A percentile compares a stretch with the other conserved stretches of the same genome.
phyloP scores from a whole-genome alignment of 192 early-diverging fungal genomes.

The Entomortierella beljakovae region DNA sequence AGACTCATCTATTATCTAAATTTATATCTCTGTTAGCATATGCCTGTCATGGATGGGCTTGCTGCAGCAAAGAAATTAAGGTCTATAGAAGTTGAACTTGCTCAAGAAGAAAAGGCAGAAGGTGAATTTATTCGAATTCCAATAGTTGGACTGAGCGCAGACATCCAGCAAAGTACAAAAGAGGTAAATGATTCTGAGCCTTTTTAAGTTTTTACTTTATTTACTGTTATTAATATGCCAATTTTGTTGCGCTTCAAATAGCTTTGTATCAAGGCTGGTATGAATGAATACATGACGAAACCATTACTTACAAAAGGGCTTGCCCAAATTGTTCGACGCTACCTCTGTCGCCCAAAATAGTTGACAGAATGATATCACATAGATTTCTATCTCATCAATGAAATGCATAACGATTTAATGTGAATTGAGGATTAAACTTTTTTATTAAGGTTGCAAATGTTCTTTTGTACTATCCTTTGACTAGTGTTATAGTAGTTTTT shows the following conservation, averaged over 20 bases:
- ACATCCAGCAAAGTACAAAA: conserved; percentile 48
- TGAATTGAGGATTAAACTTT: no score
- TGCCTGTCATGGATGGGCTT: conserved; percentile 54
- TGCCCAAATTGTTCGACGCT: conserved; percentile 33
- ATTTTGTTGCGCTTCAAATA: background rate
- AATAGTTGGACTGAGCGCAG: conserved; percentile 48
- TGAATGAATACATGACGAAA: conserved; percentile 55
- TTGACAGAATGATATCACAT: background rate
- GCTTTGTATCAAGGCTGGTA: conserved; percentile 49
- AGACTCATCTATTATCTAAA: no score
- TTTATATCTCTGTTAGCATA: conserved; percentile 27
- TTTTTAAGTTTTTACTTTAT: background rate
- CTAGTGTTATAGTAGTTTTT: no score
- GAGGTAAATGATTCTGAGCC: conserved; percentile 17
- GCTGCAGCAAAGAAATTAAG: conserved; percentile 39
- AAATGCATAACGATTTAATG: background rate
- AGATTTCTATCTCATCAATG: background rate
- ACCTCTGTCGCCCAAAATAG: conserved; percentile 8
- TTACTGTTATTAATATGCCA: background rate
- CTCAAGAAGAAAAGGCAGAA: conserved; percentile 8
- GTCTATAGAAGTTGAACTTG: conserved; percentile 27
- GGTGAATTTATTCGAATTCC: conserved; percentile 19
- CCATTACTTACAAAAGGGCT: conserved; percentile 47
- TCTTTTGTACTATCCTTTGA: no score
- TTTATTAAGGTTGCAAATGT: no score